Evolutionary conservation across 257 asterid species (phyloP).

Genomic region (Dorcoceras hygrometricum): DNA sequence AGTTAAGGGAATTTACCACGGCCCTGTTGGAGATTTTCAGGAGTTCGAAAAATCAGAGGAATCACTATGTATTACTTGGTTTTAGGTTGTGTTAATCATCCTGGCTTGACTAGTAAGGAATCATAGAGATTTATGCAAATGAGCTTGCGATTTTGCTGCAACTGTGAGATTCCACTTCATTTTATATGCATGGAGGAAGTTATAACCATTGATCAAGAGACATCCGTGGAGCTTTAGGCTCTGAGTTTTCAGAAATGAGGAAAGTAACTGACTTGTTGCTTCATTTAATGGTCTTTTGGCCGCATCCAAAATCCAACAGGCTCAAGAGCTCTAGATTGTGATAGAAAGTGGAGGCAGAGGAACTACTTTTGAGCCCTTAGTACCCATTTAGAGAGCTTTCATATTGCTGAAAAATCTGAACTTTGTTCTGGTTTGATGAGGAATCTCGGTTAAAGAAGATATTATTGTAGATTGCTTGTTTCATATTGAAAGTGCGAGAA

Average conservation of each 20-base stretch:
- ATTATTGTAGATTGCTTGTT: background rate
- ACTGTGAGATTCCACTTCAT: background rate
- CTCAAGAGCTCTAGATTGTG: background rate
- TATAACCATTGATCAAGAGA: background rate
- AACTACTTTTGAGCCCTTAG: no score
- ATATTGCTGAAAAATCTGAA: no score
- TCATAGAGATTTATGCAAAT: background rate
- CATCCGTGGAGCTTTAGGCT: background rate
- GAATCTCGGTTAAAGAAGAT: background rate
- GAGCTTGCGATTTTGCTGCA: background rate
- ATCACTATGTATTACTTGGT: background rate
- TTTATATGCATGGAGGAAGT: background rate
- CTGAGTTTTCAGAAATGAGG: background rate
- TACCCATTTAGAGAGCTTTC: background rate
- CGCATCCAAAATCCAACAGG: background rate
- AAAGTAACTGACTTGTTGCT: background rate
- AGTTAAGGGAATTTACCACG: slow-evolving; percentile 1
- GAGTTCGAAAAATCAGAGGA: background rate
- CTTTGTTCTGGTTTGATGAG: background rate
- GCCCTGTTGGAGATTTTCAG: background rate
- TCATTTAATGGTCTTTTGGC: background rate
- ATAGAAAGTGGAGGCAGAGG: background rate
- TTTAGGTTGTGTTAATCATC: background rate
- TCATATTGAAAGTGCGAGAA: no score
- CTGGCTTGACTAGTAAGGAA: background rate